Conservation (phyloP, 2,329 filamentous ascomycete species). For the Epichloe amarillans region DNA sequence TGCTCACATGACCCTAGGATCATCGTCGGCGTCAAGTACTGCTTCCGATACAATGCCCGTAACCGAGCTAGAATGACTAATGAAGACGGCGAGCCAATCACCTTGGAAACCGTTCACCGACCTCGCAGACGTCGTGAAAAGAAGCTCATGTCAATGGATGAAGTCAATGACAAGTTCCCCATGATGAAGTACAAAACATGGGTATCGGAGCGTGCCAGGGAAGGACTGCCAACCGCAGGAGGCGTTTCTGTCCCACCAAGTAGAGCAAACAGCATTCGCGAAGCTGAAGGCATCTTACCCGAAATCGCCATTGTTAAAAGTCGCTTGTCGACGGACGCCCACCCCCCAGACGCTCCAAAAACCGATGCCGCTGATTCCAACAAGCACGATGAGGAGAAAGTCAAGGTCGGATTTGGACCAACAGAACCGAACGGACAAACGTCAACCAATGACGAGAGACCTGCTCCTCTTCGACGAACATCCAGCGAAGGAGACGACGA, state of each 20-base stretch:
- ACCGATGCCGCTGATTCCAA: slow-evolving; percentile 9
- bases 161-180: slow-evolving; percentile 95
- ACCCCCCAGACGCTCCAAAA: slow-evolving; percentile 10
- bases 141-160: slow-evolving; percentile 98
- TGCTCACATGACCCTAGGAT: slow-evolving; percentile 52
- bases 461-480: slow-evolving; percentile 24
- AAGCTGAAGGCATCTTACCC: slow-evolving; percentile 44
- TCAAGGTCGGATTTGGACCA: slow-evolving; percentile 7
- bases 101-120: slow-evolving; percentile 67
- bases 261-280: slow-evolving; percentile 58
- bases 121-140: slow-evolving; percentile 86
- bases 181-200: slow-evolving; percentile 94
- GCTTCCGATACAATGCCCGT: slow-evolving; percentile 93
- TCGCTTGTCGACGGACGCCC: slow-evolving; percentile 23
- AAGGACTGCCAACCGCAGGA: slow-evolving; percentile 72
- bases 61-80: slow-evolving; percentile 67
- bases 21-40: slow-evolving; percentile 98
- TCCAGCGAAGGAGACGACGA: slow-evolving; percentile 46
- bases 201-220: slow-evolving; percentile 69
- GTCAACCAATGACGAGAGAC: slow-evolving; percentile 13
- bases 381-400: slow-evolving; percentile 7
- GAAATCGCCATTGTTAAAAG: slow-evolving; percentile 29
- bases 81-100: slow-evolving; percentile 79
- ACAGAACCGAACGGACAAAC: slow-evolving; percentile 13
- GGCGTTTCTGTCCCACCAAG: slow-evolving; percentile 68